phyloP scores from a whole-genome alignment of 371 early-diverging fungal species.

The Mortierella sp. region DNA sequence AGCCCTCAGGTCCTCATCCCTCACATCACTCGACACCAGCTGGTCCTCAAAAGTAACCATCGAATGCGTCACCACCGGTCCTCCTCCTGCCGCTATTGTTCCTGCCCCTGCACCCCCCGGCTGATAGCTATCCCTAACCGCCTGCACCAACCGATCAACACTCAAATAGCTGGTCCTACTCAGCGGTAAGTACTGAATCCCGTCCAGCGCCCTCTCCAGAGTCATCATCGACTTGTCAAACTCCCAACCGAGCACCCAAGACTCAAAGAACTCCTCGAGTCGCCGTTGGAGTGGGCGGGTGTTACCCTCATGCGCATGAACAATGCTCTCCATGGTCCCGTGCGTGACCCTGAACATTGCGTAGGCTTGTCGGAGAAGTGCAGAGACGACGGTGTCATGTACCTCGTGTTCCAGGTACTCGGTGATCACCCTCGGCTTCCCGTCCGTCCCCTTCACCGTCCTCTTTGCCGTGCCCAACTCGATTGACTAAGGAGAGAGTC shows the following conservation, averaged over 20 bases:
- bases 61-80: constrained; percentile 38
- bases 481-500: constrained; percentile 62
- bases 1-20: constrained; percentile 37
- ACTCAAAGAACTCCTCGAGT: constrained; percentile 74
- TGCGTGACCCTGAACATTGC: constrained; percentile 71
- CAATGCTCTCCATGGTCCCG: constrained; percentile 35
- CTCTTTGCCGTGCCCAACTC: constrained; percentile 68
- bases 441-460: constrained; percentile 67
- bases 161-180: constrained; percentile 50
- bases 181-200: constrained; percentile 62
- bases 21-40: constrained; percentile 53
- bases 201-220: constrained; percentile 59
- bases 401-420: constrained; percentile 74
- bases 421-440: constrained; percentile 67
- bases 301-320: constrained; percentile 61
- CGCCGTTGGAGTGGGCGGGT: constrained; percentile 60
- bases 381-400: constrained; percentile 68
- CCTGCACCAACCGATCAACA: constrained; percentile 60
- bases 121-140: constrained; percentile 40
- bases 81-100: too few species aligned
- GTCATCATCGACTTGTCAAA: constrained; percentile 65
- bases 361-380: constrained; percentile 69
- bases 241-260: constrained; percentile 77
- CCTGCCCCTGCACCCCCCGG: not conserved
- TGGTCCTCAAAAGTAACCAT: constrained; percentile 57